Conservation (phyloP, 495 filamentous ascomycete genomes). For the Neurospora pannonica region DNA sequence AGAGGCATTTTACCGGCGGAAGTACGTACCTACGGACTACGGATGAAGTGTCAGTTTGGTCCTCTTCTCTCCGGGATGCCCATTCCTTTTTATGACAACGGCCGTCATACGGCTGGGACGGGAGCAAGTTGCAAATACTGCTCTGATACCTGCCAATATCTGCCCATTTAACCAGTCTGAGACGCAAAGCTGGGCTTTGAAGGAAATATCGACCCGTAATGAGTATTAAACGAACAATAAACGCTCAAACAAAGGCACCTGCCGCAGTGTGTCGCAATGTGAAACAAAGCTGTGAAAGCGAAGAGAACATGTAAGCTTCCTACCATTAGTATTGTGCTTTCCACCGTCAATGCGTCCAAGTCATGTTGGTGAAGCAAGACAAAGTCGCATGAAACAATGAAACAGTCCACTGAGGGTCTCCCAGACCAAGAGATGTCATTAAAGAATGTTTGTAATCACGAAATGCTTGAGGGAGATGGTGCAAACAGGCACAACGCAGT, state of each 20-base stretch:
- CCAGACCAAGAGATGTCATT: neutral
- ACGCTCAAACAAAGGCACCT: neutral
- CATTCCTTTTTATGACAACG: neutral
- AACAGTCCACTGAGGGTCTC: neutral
- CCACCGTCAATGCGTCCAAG: neutral
- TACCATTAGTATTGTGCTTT: too few relatives aligned
- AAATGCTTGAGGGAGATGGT: neutral
- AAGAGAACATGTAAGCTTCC: too few relatives aligned
- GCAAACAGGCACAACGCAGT: neutral
- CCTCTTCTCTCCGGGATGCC: neutral
- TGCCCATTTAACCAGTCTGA: rapidly evolving
- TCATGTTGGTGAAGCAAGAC: neutral
- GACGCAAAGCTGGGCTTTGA: neutral
- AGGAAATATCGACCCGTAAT: neutral
- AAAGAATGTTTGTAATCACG: neutral
- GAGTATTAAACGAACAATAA: neutral
- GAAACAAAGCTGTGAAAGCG: neutral
- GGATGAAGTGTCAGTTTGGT: neutral
- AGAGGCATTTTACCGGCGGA: neutral
- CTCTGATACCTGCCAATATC: neutral
- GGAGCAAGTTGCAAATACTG: neutral
- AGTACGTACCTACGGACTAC: neutral
- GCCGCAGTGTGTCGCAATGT: neutral
- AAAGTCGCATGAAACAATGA: neutral
- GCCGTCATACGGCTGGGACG: neutral